These are phyloP conservation scores for Brasilioporus rufonigricans DNA, from an alignment of 768 basidiomycete genomes.

Conservation along the genomic window DNA sequence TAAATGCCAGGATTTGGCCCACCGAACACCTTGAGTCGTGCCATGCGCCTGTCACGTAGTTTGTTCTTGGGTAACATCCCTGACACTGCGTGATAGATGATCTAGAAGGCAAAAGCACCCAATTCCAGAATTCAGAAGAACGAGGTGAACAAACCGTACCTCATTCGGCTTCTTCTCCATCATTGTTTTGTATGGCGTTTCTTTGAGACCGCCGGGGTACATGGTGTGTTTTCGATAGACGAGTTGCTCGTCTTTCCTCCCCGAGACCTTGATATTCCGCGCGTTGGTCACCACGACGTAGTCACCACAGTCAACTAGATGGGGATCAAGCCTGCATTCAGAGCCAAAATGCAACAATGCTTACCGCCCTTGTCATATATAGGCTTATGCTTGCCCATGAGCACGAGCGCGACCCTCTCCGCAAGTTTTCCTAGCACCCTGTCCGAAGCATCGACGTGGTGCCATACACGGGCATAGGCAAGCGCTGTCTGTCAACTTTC, in stretches of 20 bases:
- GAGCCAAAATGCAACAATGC: constrained; percentile 21
- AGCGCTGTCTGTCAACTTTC: constrained; percentile 73
- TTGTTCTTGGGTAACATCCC: constrained; percentile 99
- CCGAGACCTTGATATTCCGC: constrained; percentile 78
- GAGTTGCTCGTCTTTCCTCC: constrained; percentile 84
- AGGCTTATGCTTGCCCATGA: constrained; percentile 99
- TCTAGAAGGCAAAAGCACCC: constrained; percentile 44
- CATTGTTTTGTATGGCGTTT: constrained; percentile 83
- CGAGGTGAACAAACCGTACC: constrained; percentile 44
- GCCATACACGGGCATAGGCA: constrained; percentile 95
- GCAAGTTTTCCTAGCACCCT: constrained; percentile 94
- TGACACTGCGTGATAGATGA: constrained; percentile 92
- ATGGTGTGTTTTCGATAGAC: constrained; percentile 88
- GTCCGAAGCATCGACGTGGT: constrained; percentile 88
- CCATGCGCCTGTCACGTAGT: constrained; percentile 83
- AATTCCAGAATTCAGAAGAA: background rate
- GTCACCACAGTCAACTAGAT: constrained; percentile 93
- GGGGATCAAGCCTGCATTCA: background rate
- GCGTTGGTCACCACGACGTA: constrained; percentile 96
- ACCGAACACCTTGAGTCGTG: constrained; percentile 85
- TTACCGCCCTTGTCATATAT: constrained; percentile 89
- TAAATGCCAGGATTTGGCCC: constrained; percentile 75
- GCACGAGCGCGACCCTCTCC: constrained; percentile 86
- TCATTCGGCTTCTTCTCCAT: constrained; percentile 85
- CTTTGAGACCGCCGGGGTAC: constrained; percentile 92